These are phyloP conservation scores for Oemleria cerasiformis DNA, from an alignment of 306 rosid genomes.

Conservation along the genomic window DNA sequence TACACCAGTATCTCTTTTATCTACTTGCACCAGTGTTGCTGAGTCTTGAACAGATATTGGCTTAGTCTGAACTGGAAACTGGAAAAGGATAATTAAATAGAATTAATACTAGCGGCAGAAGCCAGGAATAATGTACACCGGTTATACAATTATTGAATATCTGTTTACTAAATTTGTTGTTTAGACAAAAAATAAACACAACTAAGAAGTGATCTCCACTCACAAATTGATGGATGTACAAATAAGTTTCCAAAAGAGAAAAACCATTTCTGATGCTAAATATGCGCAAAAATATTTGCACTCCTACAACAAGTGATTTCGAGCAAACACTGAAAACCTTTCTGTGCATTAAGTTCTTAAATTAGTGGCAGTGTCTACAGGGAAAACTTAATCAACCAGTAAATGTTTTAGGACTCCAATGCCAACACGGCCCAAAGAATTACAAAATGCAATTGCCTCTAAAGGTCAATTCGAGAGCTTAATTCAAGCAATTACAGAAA, in stretches of 20 bases:
- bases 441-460: not conserved
- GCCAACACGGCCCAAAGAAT: not conserved
- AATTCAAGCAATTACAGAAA: slow-evolving; percentile 12
- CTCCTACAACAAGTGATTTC: not conserved
- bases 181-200: not conserved
- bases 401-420: not conserved
- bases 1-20: slow-evolving; percentile 36
- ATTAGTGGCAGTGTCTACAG: not conserved
- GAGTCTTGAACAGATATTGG: slow-evolving; percentile 43
- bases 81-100: slow-evolving; percentile 14
- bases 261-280: not conserved
- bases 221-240: not conserved
- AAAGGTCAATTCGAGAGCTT: not conserved
- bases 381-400: not conserved
- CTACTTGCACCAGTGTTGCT: slow-evolving; percentile 44
- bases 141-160: not conserved
- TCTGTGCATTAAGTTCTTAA: not conserved
- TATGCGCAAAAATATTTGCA: not conserved
- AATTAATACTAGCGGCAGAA: slow-evolving; percentile 15
- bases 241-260: not conserved
- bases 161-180: not conserved
- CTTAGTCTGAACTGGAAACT: slow-evolving; percentile 36
- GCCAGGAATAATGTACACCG: not conserved
- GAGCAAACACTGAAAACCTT: not conserved
- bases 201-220: not conserved